These are phyloP conservation scores for Penicillium bialowiezense DNA, from an alignment of 495 filamentous ascomycete species.

Conservation along the genomic window DNA sequence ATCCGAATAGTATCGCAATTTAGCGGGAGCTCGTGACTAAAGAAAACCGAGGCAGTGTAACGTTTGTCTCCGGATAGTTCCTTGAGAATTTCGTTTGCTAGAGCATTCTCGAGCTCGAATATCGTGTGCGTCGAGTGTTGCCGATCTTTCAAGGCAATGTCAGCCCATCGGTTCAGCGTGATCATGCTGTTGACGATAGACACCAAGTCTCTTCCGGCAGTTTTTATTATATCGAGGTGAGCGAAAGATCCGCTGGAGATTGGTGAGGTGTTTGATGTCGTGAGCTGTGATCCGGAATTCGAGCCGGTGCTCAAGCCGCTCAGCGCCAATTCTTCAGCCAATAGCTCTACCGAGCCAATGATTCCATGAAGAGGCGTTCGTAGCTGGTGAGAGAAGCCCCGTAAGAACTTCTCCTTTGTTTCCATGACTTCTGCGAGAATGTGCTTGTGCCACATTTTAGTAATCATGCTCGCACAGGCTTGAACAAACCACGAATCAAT, in stretches of 20 bases:
- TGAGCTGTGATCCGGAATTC: not conserved
- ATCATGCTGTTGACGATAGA: conserved; percentile 16
- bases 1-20: not conserved
- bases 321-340: conserved; percentile 9
- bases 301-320: not conserved
- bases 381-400: conserved; percentile 18
- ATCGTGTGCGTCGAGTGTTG: conserved; percentile 8
- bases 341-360: conserved; percentile 16
- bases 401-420: conserved; percentile 20
- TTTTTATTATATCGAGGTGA: conserved; percentile 16
- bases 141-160: conserved; percentile 14
- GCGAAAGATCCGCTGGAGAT: no score
- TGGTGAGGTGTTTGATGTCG: conserved; percentile 1
- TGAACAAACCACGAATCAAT: conserved; percentile 17
- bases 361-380: conserved; percentile 17
- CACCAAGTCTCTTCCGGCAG: conserved; percentile 12
- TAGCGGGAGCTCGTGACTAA: conserved; percentile 3
- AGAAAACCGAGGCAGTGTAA: conserved; percentile 8
- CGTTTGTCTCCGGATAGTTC: conserved; percentile 5
- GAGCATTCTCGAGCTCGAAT: conserved; percentile 9
- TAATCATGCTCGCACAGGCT: conserved; percentile 8
- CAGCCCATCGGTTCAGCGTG: conserved; percentile 13
- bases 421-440: conserved; percentile 11
- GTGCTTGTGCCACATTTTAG: conserved; percentile 14
- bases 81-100: conserved; percentile 4